Evolutionary conservation across 331 rosid genomes (phyloP).

Genomic region (Stylosanthes scabra): DNA sequence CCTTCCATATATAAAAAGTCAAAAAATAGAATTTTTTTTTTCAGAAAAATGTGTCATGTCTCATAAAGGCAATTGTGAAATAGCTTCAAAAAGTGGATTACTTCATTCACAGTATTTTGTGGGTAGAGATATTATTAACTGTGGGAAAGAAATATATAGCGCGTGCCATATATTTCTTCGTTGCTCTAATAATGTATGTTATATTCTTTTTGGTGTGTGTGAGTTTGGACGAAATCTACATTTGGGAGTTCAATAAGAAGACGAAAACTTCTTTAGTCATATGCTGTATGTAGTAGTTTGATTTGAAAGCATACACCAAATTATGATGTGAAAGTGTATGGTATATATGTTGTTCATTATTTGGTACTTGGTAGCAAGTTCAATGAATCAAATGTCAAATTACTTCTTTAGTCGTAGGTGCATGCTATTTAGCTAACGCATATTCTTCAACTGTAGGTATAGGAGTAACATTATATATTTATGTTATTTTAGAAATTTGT

Average conservation of each 20-base stretch:
- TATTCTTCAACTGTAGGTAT: too few relatives aligned
- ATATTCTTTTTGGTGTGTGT: not conserved
- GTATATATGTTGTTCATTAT: not conserved
- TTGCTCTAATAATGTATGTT: not conserved
- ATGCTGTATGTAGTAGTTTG: not conserved
- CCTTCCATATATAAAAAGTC: too few relatives aligned
- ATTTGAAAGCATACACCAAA: not conserved
- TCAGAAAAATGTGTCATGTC: not conserved
- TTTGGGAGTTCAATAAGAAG: slow-evolving; percentile 8
- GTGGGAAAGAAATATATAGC: not conserved
- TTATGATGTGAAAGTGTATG: slow-evolving; percentile 5
- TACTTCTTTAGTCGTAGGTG: not conserved
- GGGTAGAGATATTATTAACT: slow-evolving; percentile 4
- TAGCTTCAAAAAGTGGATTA: slow-evolving; percentile 17
- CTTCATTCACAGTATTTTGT: not conserved
- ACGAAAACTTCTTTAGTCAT: slow-evolving; percentile 20
- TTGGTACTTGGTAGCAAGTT: not conserved
- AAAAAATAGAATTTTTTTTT: too few relatives aligned
- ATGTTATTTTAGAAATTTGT: too few relatives aligned
- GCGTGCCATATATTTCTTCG: not conserved
- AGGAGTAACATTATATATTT: too few relatives aligned
- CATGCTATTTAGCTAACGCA: not conserved
- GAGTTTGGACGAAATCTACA: slow-evolving; percentile 32
- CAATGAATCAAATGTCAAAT: not conserved
- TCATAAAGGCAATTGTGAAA: not conserved